phyloP scores from a whole-genome alignment of 2,329 filamentous ascomycete genomes.

The Calonectria honghensis region DNA sequence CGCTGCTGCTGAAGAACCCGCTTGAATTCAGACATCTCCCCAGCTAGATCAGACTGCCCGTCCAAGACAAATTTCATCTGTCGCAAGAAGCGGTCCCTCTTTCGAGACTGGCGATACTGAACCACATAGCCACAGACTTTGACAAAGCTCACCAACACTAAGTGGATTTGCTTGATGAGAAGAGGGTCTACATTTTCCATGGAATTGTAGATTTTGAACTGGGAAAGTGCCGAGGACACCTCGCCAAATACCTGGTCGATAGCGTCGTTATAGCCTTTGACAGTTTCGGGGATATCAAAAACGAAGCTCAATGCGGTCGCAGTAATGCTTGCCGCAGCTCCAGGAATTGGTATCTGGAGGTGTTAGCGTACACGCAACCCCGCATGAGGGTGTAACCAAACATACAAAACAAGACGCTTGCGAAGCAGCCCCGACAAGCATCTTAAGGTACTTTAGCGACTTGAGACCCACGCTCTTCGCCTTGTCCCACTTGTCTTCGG shows the following conservation, averaged over 20 bases:
- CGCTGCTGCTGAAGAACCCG: conserved; percentile 9
- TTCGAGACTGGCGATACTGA: conserved; percentile 11
- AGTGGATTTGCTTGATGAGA: conserved; percentile 9
- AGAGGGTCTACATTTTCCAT: conserved; percentile 10
- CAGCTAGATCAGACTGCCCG: background rate
- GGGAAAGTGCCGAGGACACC: background rate
- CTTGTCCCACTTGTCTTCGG: conserved; percentile 17
- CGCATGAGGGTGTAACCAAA: background rate
- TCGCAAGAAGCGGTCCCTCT: conserved; percentile 11
- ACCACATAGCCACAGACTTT: conserved; percentile 18
- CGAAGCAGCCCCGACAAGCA: conserved; percentile 6
- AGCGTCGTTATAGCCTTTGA: conserved; percentile 5
- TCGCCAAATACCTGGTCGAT: conserved; percentile 5
- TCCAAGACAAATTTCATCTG: conserved; percentile 9
- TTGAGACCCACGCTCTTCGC: conserved; percentile 17
- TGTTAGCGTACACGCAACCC: background rate
- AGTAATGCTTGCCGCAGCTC: background rate
- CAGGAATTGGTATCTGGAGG: background rate
- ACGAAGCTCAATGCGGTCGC: conserved; percentile 1
- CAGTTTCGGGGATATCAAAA: background rate
- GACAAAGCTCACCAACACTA: background rate
- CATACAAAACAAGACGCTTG: background rate
- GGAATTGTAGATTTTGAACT: conserved; percentile 22
- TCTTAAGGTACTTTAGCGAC: conserved; percentile 16
- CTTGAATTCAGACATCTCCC: conserved; percentile 11